phyloP scores from a whole-genome alignment of 169 alveolate genomes.

The Eimeria mitis region DNA sequence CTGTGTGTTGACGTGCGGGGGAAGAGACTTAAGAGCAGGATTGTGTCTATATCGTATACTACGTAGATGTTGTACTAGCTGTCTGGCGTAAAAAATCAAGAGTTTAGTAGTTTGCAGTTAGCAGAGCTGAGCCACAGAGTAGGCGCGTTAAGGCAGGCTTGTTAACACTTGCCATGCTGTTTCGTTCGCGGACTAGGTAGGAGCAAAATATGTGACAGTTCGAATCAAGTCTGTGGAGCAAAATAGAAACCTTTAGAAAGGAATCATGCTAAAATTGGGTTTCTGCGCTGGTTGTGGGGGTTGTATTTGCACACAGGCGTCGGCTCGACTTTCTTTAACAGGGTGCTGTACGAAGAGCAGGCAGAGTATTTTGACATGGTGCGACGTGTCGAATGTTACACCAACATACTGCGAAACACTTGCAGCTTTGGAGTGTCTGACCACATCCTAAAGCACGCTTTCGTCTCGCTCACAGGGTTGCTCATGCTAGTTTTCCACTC shows the following conservation, averaged over 20 bases:
- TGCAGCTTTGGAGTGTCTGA: constrained; percentile 91
- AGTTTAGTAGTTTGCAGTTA: neutral
- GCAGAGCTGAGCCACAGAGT: neutral
- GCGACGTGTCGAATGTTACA: constrained; percentile 92
- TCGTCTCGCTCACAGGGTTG: constrained; percentile 83
- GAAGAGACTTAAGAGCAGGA: neutral
- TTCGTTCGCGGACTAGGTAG: neutral
- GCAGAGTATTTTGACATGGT: constrained; percentile 94
- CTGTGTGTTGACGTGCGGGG: neutral
- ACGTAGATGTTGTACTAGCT: neutral
- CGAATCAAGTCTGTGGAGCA: neutral
- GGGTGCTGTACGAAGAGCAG: constrained; percentile 93
- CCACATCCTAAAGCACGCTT: constrained; percentile 86
- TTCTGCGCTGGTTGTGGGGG: neutral
- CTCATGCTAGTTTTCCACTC: constrained; percentile 76
- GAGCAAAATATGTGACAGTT: neutral
- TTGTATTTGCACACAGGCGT: constrained; percentile 89
- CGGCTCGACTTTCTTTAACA: constrained; percentile 90
- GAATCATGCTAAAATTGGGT: neutral
- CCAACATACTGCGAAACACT: constrained; percentile 89
- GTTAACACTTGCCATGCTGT: neutral
- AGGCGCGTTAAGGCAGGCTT: neutral
- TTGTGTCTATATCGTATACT: neutral
- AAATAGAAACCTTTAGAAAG: neutral
- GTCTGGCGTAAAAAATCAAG: neutral